Evolutionary conservation across 352 stramenopile genomes (phyloP), one percentile per base, ranked within the genome.

Genomic region (Phytopythium ostracodes): DNA sequence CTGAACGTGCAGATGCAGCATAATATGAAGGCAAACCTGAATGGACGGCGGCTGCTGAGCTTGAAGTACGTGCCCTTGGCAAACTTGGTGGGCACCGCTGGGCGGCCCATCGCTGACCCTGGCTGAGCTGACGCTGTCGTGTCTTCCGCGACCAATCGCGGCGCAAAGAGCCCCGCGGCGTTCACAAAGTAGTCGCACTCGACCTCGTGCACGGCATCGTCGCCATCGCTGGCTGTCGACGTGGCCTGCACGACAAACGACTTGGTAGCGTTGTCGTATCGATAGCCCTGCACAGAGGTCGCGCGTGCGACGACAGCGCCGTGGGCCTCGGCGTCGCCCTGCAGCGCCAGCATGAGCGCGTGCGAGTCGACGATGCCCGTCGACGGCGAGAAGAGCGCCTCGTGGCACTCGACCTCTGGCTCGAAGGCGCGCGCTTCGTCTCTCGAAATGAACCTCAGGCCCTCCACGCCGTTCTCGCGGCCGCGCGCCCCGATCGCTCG

Each of bases 61-160:
- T 88, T 91, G 72, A 98, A 99, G 75, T 99, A 99, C 40, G 94
- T 98, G 15, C 97, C 97, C 70, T 98, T 98, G 18, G 95, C 94
- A 65, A 97, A 98, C 49, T 78, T 81, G 63, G 81, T 49, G 11
- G 79, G 65, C 42, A 96, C 54, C 15, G 46, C 63, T 5, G 79
- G 79, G 25, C 65, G 31, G 4, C 42, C 44, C 40, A 31, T 38
- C 6, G 33, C 17, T 31, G n/a, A n/a, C n/a, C n/a, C n/a, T n/a
- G n/a, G n/a, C n/a, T n/a, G n/a, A n/a, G n/a, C n/a, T n/a, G 33
- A 55, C 22, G 50, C n/a, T 22, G 40, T 50, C 25, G 60, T 62
- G 11, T 84, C 42, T 40, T 84, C 71, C 40, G 67, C 53, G n/a
- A 82, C 57, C 17, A 88, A 57, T 27, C 71, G 47, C 3, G 79